These are phyloP conservation scores for Pisolithus microcarpus DNA, from an alignment of 768 basidiomycete genomes.

Conservation along the genomic window DNA sequence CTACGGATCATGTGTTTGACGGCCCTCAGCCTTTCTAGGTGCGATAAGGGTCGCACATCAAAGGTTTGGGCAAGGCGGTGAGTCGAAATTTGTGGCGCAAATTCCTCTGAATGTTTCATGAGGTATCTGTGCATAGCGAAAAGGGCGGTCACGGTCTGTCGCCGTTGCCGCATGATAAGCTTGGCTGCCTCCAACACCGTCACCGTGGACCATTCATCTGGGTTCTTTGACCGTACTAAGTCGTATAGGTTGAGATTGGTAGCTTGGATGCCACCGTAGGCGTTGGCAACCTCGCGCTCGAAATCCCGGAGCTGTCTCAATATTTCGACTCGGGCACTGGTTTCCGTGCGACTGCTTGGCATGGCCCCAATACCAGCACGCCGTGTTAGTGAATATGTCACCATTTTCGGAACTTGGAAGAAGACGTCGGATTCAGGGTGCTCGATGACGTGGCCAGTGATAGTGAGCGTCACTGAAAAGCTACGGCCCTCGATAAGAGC, in stretches of 20 bases:
- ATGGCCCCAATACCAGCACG: slow-evolving; percentile 38
- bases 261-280: slow-evolving; percentile 28
- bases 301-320: slow-evolving; percentile 53
- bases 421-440: slow-evolving; percentile 48
- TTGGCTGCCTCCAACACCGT: slow-evolving; percentile 49
- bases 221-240: slow-evolving; percentile 36
- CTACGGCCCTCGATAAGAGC: slow-evolving; percentile 26
- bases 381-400: slow-evolving; percentile 36
- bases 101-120: slow-evolving; percentile 47
- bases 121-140: slow-evolving; percentile 58
- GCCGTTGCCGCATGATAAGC: slow-evolving; percentile 30
- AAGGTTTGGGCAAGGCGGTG: slow-evolving; percentile 49
- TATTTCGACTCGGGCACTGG: slow-evolving; percentile 57
- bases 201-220: slow-evolving; percentile 47
- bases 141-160: slow-evolving; percentile 29
- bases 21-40: slow-evolving; percentile 43
- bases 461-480: slow-evolving; percentile 23
- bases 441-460: slow-evolving; percentile 45
- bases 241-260: slow-evolving; percentile 34
- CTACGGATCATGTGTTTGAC: slow-evolving; percentile 44
- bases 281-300: slow-evolving; percentile 40
- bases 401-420: slow-evolving; percentile 54
- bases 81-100: slow-evolving; percentile 38
- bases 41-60: slow-evolving; percentile 52
- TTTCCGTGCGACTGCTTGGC: slow-evolving; percentile 29